Base-by-base conservation (phyloP, 2,329 filamentous ascomycete genomes). In the Parastagonospora nodorum region DNA sequence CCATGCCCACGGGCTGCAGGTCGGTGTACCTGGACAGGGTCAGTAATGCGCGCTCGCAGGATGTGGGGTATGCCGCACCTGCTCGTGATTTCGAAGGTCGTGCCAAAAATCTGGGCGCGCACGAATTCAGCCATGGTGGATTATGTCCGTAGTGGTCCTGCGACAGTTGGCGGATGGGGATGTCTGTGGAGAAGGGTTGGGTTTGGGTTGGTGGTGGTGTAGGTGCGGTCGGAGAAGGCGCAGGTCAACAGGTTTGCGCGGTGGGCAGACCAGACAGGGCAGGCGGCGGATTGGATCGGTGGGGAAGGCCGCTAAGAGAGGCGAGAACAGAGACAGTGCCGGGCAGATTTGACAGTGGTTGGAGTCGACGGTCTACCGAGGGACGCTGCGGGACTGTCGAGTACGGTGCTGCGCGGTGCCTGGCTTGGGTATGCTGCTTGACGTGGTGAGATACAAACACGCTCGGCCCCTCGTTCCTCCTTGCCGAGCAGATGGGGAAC, bases 41-140 rank as follows among this genome's bases (percentile, higher is more conserved):
- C 57, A 70, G 67, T 61, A 24, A 46, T 44, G 45, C 43, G 42
- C 48, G 38, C 31, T 45, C 27, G 50, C 48, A 53, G 56, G 50
- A 61, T 55, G 67, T 63, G 65, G 68, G 62, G 64, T 53, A 57
- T 45, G 51, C 55, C 63, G 62, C 85, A 97, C 92, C 94, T 89
- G 78, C 92, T 97, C 67, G 94, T 99, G 79, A 97, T 97, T 85
- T 99, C 94, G 75, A 99, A 99, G 67, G 94, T 97, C 57, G 94
- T 99, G 75, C 94, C 94, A 74, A 99, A 99, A 77, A 99, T 97
- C 84, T 97, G 93, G 74, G 93, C 92, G 79, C 94, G 90, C 74
- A 99, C 91, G 78, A 99, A 99, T 84, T 99, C 94, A 76, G 94
- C 94, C 94, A 99, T 97, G 75, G 73, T 87, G 84, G 51, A 55